phyloP scores from a whole-genome alignment of 169 alveolate species.

The Neospora caninum region DNA sequence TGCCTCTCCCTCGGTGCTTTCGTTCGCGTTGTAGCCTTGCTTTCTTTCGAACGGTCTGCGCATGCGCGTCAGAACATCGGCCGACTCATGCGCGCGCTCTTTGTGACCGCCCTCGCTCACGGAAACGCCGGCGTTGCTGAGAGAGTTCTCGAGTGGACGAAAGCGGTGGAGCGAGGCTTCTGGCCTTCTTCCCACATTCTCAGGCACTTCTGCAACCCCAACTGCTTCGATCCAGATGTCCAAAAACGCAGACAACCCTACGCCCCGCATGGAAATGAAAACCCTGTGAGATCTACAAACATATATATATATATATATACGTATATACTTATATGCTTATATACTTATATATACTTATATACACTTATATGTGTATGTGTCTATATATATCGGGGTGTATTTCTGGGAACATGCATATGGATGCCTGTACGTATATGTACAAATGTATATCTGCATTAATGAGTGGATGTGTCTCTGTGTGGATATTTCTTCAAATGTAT shows the following conservation, averaged over 20 bases:
- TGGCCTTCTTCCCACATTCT: constrained; percentile 65
- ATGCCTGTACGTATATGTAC: too few species aligned
- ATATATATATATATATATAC: neutral
- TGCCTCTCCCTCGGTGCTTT: too few species aligned
- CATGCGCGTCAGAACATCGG: constrained; percentile 58
- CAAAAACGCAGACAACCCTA: constrained; percentile 20
- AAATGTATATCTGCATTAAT: too few species aligned
- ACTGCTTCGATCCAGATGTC: constrained; percentile 50
- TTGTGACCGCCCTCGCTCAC: constrained; percentile 64
- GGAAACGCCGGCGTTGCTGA: constrained; percentile 60
- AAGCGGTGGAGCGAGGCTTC: constrained; percentile 44
- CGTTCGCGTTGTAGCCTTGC: too few species aligned
- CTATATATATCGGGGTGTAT: neutral
- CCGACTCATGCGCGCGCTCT: constrained; percentile 63
- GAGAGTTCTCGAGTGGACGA: constrained; percentile 67
- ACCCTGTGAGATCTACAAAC: neutral
- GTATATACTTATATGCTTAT: neutral
- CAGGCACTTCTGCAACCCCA: constrained; percentile 63
- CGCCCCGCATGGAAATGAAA: neutral
- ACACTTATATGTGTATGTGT: neutral
- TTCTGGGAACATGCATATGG: too few species aligned
- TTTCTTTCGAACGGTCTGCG: neutral
- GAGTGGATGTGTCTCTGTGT: too few species aligned
- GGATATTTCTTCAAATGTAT: too few species aligned
- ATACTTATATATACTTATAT: neutral